Percentiles rank a stretch among this genome's conserved stretches.
Evolutionary conservation across 2,329 filamentous ascomycete species (phyloP).

Genomic region (Chaetomium strumarium): DNA sequence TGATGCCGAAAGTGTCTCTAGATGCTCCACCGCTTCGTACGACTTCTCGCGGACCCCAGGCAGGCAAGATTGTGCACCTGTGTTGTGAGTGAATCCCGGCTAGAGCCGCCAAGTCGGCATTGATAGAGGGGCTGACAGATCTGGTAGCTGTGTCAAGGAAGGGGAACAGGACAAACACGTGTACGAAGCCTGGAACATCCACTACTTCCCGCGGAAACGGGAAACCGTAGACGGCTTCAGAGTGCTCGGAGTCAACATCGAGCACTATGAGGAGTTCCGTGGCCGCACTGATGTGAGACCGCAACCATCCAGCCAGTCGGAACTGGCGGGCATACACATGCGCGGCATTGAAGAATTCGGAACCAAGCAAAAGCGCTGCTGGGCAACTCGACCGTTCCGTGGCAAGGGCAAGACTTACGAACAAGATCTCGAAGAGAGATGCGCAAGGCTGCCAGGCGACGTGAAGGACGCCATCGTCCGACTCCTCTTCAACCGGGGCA

Average conservation of each 20-base stretch:
- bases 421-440: slow-evolving; percentile 24
- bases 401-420: slow-evolving; percentile 25
- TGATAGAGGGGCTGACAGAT: background rate
- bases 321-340: slow-evolving; percentile 24
- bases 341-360: slow-evolving; percentile 21
- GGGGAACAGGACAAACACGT: slow-evolving; percentile 20
- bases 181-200: slow-evolving; percentile 28
- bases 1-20: slow-evolving; percentile 13
- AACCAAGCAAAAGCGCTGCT: slow-evolving; percentile 20
- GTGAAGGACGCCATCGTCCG: slow-evolving; percentile 20
- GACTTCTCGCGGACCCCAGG: background rate
- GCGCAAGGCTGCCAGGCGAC: slow-evolving; percentile 17
- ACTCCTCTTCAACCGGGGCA: slow-evolving; percentile 22
- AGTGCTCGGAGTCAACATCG: slow-evolving; percentile 18
- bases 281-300: slow-evolving; percentile 2
- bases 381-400: slow-evolving; percentile 20
- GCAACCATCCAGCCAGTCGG: slow-evolving; percentile 20
- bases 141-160: slow-evolving; percentile 18
- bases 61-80: background rate
- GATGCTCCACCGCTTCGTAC: slow-evolving; percentile 6
- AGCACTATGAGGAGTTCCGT: slow-evolving; percentile 6
- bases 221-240: slow-evolving; percentile 12
- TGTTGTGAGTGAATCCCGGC: slow-evolving; percentile 10
- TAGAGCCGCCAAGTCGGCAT: background rate
- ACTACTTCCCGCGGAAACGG: slow-evolving; percentile 11